phyloP scores from a whole-genome alignment of 768 basidiomycete species.

The Saitozyma sp. region DNA sequence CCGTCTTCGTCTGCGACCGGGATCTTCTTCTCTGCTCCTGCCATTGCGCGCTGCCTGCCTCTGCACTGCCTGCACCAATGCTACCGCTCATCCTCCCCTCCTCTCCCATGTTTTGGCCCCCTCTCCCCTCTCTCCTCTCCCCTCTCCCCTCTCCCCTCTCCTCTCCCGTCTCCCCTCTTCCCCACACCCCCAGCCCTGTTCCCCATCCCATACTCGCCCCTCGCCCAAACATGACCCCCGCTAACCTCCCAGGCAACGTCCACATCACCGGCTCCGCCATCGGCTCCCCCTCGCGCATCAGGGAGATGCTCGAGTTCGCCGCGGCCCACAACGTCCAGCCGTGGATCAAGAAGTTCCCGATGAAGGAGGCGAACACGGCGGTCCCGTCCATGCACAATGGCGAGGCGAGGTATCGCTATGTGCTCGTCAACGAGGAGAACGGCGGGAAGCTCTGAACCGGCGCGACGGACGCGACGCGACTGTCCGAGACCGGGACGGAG shows the following conservation, averaged over 20 bases:
- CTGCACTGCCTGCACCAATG: too few relatives aligned
- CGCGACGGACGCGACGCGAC: too few relatives aligned
- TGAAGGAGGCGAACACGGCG: constrained; percentile 42
- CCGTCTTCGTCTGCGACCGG: too few relatives aligned
- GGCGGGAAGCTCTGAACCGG: constrained; percentile 19
- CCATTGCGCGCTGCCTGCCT: too few relatives aligned
- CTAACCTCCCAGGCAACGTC: constrained; percentile 57
- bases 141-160: too few relatives aligned
- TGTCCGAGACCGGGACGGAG: too few relatives aligned
- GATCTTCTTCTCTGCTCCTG: too few relatives aligned
- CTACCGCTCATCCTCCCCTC: too few relatives aligned
- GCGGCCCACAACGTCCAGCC: constrained; percentile 34
- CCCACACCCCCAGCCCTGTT: too few relatives aligned
- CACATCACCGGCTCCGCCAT: constrained; percentile 34
- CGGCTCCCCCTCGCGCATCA: constrained; percentile 21
- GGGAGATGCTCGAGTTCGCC: constrained; percentile 26
- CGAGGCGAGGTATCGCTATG: constrained; percentile 45
- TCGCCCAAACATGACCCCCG: neutral
- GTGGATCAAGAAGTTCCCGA: constrained; percentile 38
- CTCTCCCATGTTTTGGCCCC: too few relatives aligned
- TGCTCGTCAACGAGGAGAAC: constrained; percentile 47
- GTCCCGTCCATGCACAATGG: constrained; percentile 33
- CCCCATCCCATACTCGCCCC: neutral
- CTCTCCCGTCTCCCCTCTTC: too few relatives aligned
- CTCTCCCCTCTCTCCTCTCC: too few relatives aligned